Evolutionary conservation across 768 basidiomycete species (phyloP).

Genomic region (Mycena alexandri): DNA sequence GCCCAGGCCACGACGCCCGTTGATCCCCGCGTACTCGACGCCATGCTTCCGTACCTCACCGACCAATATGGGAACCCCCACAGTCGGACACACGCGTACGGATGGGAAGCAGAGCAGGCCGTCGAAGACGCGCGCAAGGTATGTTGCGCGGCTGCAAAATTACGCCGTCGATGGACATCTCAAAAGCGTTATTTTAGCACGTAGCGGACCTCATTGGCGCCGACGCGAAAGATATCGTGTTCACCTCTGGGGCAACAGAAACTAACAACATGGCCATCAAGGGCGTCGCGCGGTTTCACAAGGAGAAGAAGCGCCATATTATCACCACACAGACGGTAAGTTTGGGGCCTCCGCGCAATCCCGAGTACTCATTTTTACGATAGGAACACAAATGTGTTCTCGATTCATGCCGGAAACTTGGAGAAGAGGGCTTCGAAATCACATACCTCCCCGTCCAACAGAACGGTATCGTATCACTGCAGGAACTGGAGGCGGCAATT

Average conservation of each 20-base stretch:
- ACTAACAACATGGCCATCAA: constrained; percentile 98
- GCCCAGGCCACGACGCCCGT: constrained; percentile 94
- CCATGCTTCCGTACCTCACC: constrained; percentile 95
- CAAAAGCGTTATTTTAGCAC: constrained; percentile 70
- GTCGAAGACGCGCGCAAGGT: constrained; percentile 94
- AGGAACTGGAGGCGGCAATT: constrained; percentile 87
- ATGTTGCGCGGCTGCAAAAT: constrained; percentile 15
- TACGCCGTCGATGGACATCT: constrained; percentile 12
- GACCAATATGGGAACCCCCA: constrained; percentile 99
- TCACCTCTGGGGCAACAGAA: constrained; percentile 98
- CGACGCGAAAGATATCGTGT: constrained; percentile 94
- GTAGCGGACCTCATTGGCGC: constrained; percentile 95
- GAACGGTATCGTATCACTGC: constrained; percentile 86
- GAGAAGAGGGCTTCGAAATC: constrained; percentile 97
- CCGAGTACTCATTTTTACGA: constrained; percentile 14
- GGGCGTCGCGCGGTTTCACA: constrained; percentile 95
- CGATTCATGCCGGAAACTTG: constrained; percentile 95
- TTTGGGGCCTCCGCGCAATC: constrained; percentile 26
- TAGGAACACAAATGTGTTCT: constrained; percentile 99
- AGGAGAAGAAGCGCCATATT: constrained; percentile 92
- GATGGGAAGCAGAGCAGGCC: constrained; percentile 98
- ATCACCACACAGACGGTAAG: constrained; percentile 95
- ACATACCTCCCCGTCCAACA: constrained; percentile 96
- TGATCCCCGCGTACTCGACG: constrained; percentile 96
- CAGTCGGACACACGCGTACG: constrained; percentile 98